A percentile compares a stretch with the other conserved stretches of the same genome.
Evolutionary conservation across 2,329 filamentous ascomycete species (phyloP).

Genomic region (Colletotrichum sp.): DNA sequence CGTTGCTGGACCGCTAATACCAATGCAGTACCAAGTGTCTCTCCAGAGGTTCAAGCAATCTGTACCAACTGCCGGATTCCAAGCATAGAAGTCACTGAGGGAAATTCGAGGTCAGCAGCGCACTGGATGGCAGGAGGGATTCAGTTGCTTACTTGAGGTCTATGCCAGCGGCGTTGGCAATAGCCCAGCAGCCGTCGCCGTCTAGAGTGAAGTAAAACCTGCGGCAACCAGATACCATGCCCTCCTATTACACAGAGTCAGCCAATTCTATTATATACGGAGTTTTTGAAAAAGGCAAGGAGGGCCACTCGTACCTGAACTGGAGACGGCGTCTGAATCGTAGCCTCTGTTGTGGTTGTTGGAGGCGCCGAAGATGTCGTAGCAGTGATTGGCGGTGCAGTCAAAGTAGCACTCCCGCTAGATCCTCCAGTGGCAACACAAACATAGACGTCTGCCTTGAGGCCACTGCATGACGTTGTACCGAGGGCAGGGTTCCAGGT

Average conservation of each 20-base stretch:
- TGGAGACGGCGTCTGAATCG: background rate
- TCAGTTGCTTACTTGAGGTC: background rate
- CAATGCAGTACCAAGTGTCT: background rate
- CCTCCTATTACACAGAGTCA: background rate
- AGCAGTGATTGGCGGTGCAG: background rate
- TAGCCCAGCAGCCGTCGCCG: slow-evolving; percentile 8
- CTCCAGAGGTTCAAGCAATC: background rate
- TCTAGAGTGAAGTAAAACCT: background rate
- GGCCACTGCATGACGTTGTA: background rate
- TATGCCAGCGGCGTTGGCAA: background rate
- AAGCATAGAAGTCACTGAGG: background rate
- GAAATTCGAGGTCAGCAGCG: background rate
- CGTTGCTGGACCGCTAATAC: background rate
- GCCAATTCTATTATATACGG: fast-evolving
- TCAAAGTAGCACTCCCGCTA: background rate
- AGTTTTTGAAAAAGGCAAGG: background rate
- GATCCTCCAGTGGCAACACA: background rate
- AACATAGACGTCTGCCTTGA: background rate
- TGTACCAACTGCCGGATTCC: background rate
- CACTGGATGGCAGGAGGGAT: background rate
- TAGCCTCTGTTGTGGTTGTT: background rate
- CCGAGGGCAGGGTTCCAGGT: background rate
- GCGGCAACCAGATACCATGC: background rate
- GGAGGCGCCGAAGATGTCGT: background rate
- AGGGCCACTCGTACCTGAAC: background rate